Evolutionary conservation across 1,139 yeast genomes (phyloP).

Genomic region (Pichia sp.): DNA sequence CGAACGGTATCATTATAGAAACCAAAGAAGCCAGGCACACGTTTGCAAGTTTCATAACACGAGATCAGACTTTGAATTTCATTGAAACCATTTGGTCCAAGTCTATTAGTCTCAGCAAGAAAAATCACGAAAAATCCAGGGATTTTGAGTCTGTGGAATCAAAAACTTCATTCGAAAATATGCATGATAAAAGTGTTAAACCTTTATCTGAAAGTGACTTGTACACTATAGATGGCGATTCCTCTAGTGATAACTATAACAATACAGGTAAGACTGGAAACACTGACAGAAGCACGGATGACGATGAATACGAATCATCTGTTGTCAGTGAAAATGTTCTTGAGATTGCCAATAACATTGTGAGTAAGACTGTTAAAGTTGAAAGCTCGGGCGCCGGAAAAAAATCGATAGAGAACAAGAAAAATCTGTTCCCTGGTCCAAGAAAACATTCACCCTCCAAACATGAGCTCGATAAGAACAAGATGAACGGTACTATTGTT

Average conservation of each 20-base stretch:
- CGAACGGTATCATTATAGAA: slow-evolving; percentile 80
- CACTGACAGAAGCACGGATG: slow-evolving; percentile 6
- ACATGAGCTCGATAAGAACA: slow-evolving; percentile 23
- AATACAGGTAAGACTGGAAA: background rate
- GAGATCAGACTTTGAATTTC: slow-evolving; percentile 74
- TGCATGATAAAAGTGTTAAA: slow-evolving; percentile 7
- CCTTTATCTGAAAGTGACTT: slow-evolving; percentile 32
- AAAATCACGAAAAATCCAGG: slow-evolving; percentile 26
- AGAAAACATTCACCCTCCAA: slow-evolving; percentile 34
- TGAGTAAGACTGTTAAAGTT: background rate
- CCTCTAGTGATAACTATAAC: slow-evolving; percentile 10
- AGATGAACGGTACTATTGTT: slow-evolving; percentile 33
- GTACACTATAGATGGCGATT: slow-evolving; percentile 36
- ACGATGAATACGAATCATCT: slow-evolving; percentile 6
- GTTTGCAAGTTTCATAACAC: slow-evolving; percentile 82
- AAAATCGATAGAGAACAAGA: background rate
- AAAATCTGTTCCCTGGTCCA: slow-evolving; percentile 41
- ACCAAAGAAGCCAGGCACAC: slow-evolving; percentile 64
- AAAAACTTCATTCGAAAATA: slow-evolving; percentile 13
- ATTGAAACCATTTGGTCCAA: slow-evolving; percentile 57
- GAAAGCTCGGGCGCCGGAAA: background rate
- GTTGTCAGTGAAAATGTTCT: background rate
- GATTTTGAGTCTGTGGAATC: slow-evolving; percentile 20
- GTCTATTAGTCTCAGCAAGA: slow-evolving; percentile 29
- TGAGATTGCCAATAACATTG: background rate